Conservation (phyloP, 2,329 filamentous ascomycete genomes). For the Fusarium subtropicale region DNA sequence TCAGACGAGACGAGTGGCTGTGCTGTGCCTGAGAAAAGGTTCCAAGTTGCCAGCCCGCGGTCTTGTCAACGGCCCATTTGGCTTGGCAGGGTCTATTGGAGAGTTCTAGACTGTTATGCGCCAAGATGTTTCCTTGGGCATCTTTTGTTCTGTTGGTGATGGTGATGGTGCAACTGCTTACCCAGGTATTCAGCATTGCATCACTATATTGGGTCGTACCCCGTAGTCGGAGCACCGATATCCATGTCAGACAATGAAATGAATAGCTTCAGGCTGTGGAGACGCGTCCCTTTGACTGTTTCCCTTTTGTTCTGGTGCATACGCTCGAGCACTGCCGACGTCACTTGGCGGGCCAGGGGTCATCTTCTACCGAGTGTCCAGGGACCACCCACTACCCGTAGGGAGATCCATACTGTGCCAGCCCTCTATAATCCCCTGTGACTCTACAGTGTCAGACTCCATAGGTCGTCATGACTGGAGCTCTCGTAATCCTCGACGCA, state of each 20-base stretch:
- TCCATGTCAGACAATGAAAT: conserved; percentile 8
- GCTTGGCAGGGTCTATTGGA: conserved; percentile 33
- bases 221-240: conserved; percentile 11
- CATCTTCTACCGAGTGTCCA: conserved; percentile 16
- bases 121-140: conserved; percentile 1
- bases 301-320: not conserved
- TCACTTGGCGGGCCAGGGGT: conserved; percentile 41
- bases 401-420: conserved; percentile 2
- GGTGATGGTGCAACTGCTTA: not conserved
- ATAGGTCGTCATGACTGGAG: no score
- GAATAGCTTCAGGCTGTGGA: conserved; percentile 22
- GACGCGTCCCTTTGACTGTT: conserved; percentile 29
- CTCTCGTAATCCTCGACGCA: conserved; percentile 16
- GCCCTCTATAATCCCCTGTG: rapidly evolving
- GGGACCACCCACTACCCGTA: not conserved
- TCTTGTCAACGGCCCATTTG: conserved; percentile 19
- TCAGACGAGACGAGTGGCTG: conserved; percentile 41
- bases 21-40: conserved; percentile 6
- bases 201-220: not conserved
- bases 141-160: conserved; percentile 7
- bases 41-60: not conserved
- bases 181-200: not conserved
- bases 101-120: conserved; percentile 13
- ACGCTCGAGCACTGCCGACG: conserved; percentile 39
- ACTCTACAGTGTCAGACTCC: conserved; percentile 4